Conservation (phyloP, 108 stramenopile species). For the Cyclotella cryptica region DNA sequence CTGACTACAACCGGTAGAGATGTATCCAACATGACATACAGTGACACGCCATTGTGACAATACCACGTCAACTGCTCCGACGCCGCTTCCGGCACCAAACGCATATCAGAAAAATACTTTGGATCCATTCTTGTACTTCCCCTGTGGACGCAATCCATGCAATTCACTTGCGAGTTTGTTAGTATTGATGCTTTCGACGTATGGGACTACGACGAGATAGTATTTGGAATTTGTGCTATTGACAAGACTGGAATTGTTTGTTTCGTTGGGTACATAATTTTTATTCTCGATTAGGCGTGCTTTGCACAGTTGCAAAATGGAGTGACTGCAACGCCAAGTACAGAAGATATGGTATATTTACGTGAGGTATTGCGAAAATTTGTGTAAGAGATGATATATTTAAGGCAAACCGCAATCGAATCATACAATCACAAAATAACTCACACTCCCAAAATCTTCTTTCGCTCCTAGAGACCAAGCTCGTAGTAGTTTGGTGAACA, state of each 20-base stretch:
- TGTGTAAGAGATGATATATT: no score
- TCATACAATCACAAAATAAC: not conserved
- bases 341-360: no score
- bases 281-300: constrained; percentile 85
- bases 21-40: constrained; percentile 72
- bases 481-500: constrained; percentile 73
- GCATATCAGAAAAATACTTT: constrained; percentile 66
- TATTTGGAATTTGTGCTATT: constrained; percentile 66
- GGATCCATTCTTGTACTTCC: constrained; percentile 45
- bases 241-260: not conserved
- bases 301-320: constrained; percentile 74
- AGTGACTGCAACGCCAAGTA: constrained; percentile 2
- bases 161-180: constrained; percentile 69
- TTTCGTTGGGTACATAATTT: constrained; percentile 42
- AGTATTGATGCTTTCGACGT: constrained; percentile 71
- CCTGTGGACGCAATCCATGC: constrained; percentile 60
- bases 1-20: constrained; percentile 73
- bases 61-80: constrained; percentile 81
- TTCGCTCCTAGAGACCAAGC: constrained; percentile 66
- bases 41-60: constrained; percentile 77
- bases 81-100: constrained; percentile 68
- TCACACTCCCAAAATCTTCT: constrained; percentile 52
- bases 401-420: not conserved
- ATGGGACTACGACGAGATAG: constrained; percentile 83
- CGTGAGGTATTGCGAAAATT: no score